phyloP scores from a whole-genome alignment of 2,329 filamentous ascomycete genomes.

The Beauveria bassiana region DNA sequence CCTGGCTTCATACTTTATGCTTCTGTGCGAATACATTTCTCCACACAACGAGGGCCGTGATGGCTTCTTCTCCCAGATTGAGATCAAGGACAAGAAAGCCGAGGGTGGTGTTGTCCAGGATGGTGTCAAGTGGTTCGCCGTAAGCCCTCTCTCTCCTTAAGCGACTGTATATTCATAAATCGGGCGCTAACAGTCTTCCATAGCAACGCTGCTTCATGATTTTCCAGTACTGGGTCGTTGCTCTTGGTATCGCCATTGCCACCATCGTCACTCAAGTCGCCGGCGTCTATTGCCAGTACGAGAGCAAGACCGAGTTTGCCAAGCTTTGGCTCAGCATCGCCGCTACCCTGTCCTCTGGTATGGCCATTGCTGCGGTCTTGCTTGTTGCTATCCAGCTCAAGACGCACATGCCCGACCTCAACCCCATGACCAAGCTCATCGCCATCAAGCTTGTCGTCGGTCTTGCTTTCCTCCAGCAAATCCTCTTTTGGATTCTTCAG shows the following conservation, averaged over 20 bases:
- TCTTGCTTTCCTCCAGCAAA: conserved; percentile 17
- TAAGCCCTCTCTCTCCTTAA: conserved; percentile 12
- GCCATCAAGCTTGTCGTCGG: conserved; percentile 19
- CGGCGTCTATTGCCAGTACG: conserved; percentile 24
- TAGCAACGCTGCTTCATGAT: conserved; percentile 27
- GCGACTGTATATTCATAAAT: not conserved
- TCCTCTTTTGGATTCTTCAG: conserved; percentile 20
- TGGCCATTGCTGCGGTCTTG: conserved; percentile 20
- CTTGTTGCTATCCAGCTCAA: conserved; percentile 14
- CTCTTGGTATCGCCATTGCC: conserved; percentile 33
- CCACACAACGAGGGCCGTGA: conserved; percentile 25
- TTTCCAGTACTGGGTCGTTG: conserved; percentile 33
- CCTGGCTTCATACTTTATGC: conserved; percentile 35
- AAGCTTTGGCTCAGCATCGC: conserved; percentile 25
- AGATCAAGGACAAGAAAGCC: conserved; percentile 21
- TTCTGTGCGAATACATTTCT: conserved; percentile 34
- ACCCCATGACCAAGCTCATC: conserved; percentile 11
- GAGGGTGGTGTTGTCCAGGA: conserved; percentile 17
- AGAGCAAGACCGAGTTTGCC: conserved; percentile 21
- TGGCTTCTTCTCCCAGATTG: conserved; percentile 29
- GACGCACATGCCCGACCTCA: conserved; percentile 11
- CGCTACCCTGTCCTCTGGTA: conserved; percentile 17
- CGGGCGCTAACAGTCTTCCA: not conserved
- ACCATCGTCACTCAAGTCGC: conserved; percentile 23
- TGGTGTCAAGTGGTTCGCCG: conserved; percentile 26